phyloP scores from a whole-genome alignment of 1,139 yeast genomes.

The Candida pseudoviswanathii region DNA sequence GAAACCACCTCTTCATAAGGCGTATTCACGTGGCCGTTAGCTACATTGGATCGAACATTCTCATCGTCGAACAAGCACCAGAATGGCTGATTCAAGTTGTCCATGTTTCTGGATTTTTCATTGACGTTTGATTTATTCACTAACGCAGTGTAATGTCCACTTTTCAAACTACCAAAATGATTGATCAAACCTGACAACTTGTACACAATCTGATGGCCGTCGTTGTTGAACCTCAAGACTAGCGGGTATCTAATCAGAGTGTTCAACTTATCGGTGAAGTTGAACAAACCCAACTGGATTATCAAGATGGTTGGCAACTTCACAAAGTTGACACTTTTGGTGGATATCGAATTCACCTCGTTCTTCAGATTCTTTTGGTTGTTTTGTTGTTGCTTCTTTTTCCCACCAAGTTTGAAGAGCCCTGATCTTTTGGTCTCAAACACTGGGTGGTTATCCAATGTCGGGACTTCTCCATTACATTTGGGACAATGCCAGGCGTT shows the following conservation, averaged over 20 bases:
- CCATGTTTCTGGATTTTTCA: slow-evolving; percentile 27
- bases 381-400: slow-evolving; percentile 15
- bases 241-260: slow-evolving; percentile 57
- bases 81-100: slow-evolving; percentile 26
- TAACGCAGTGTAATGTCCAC: slow-evolving; percentile 75
- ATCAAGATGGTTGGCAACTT: slow-evolving; percentile 65
- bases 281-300: slow-evolving; percentile 60
- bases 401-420: slow-evolving; percentile 32
- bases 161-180: slow-evolving; percentile 69
- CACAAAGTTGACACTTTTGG: slow-evolving; percentile 61
- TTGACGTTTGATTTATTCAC: slow-evolving; percentile 51
- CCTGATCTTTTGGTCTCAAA: slow-evolving; percentile 36
- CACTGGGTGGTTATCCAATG: slow-evolving; percentile 42
- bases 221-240: slow-evolving; percentile 47
- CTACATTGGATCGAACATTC: slow-evolving; percentile 47
- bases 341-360: slow-evolving; percentile 17
- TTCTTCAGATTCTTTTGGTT: neutral
- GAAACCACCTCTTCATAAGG: slow-evolving; percentile 46
- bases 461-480: slow-evolving; percentile 46
- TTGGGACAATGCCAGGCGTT: slow-evolving; percentile 81
- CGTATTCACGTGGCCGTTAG: slow-evolving; percentile 46
- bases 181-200: slow-evolving; percentile 63
- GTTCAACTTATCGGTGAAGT: slow-evolving; percentile 56
- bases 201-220: slow-evolving; percentile 48
- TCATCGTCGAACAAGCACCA: slow-evolving; percentile 83